Conservation (phyloP, 2,329 filamentous ascomycete species). For the Pseudocercospora fuligena region DNA sequence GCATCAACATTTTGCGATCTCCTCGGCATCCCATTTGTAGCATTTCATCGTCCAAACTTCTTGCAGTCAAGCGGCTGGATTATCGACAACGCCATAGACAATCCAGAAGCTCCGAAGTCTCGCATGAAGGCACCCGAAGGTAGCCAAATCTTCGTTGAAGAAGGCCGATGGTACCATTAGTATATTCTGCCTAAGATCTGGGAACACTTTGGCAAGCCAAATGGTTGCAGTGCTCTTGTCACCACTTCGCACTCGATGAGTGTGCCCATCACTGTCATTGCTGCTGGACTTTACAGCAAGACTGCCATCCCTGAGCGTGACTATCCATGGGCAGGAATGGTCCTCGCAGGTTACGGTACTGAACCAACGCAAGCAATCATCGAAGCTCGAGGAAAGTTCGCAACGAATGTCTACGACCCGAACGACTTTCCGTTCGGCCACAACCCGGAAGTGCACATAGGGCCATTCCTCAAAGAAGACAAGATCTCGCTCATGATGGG, state of each 20-base stretch:
- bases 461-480: slow-evolving; percentile 5
- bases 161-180: slow-evolving; percentile 16
- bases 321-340: slow-evolving; percentile 12
- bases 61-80: slow-evolving; percentile 15
- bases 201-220: slow-evolving; percentile 10
- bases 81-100: neutral
- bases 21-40: slow-evolving; percentile 11
- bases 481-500: slow-evolving; percentile 16
- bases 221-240: slow-evolving; percentile 13
- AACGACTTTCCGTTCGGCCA: slow-evolving; percentile 14
- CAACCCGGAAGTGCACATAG: slow-evolving; percentile 7
- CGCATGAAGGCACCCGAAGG: slow-evolving; percentile 1
- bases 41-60: slow-evolving; percentile 15
- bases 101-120: neutral
- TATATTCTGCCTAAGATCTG: slow-evolving; percentile 14
- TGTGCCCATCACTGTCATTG: slow-evolving; percentile 10
- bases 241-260: slow-evolving; percentile 17
- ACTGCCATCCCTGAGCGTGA: neutral
- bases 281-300: slow-evolving; percentile 1
- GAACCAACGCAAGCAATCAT: slow-evolving; percentile 1
- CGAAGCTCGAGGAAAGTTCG: neutral
- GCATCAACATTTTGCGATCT: slow-evolving; percentile 16
- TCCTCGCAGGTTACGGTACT: slow-evolving; percentile 3
- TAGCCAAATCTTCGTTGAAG: slow-evolving; percentile 9
- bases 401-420: neutral